Percentiles rank a stretch among this genome's conserved stretches.
Evolutionary conservation across 345 rosid genomes (phyloP).

Genomic region (Citrus sp.): DNA sequence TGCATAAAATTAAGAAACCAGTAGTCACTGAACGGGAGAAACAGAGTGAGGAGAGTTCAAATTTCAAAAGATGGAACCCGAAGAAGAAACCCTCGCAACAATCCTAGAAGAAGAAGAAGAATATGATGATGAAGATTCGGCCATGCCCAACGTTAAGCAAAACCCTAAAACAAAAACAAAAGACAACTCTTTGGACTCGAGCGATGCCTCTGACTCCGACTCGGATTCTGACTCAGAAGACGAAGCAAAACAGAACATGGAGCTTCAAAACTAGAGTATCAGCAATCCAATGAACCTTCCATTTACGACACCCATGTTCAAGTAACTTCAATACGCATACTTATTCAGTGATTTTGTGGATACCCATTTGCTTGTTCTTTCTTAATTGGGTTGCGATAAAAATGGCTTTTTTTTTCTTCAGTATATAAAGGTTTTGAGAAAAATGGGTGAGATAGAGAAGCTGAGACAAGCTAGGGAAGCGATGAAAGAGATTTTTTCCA

Average conservation of each 20-base stretch:
- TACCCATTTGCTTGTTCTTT: no score
- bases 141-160: slow-evolving; percentile 10
- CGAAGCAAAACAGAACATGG: slow-evolving; percentile 42
- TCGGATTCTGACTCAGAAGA: slow-evolving; percentile 61
- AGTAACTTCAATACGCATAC: slow-evolving; percentile 24
- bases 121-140: slow-evolving; percentile 23
- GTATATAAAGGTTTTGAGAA: no score
- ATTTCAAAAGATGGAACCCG: no score
- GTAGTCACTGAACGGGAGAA: no score
- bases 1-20: no score
- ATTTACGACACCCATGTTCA: slow-evolving; percentile 69
- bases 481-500: no score
- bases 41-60: no score
- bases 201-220: slow-evolving; percentile 41
- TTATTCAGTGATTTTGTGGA: no score
- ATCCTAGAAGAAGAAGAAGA: not conserved
- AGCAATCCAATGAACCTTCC: slow-evolving; percentile 58
- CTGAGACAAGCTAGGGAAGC: no score
- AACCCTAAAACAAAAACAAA: slow-evolving; percentile 9
- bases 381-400: no score
- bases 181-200: slow-evolving; percentile 14
- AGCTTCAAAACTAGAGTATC: slow-evolving; percentile 51
- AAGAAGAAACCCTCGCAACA: not conserved
- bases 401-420: no score
- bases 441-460: no score